Conservation (phyloP, 805 yeast species). For the Kodamaea neixiangensis region DNA sequence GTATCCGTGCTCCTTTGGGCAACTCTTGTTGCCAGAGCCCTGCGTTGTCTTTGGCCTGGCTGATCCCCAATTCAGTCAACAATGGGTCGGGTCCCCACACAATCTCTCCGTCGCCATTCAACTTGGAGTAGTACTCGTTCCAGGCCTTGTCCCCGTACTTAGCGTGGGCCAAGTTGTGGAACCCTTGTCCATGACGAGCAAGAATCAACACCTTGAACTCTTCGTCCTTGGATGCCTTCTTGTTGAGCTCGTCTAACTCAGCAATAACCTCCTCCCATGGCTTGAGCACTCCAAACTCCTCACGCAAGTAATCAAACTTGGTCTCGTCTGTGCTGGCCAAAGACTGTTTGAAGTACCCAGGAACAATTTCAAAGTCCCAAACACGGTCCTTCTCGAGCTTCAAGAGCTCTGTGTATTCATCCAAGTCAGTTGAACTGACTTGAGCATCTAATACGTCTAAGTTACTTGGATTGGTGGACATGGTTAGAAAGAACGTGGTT, state of each 20-base stretch:
- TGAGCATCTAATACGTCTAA: constrained; percentile 36
- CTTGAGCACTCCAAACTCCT: constrained; percentile 43
- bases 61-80: constrained; percentile 47
- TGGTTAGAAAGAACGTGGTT: constrained; percentile 4
- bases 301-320: constrained; percentile 42
- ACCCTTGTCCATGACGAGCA: constrained; percentile 59
- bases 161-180: constrained; percentile 48
- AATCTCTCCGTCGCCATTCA: constrained; percentile 47
- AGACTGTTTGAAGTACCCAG: constrained; percentile 48
- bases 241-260: constrained; percentile 39
- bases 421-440: constrained; percentile 21
- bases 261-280: constrained; percentile 23
- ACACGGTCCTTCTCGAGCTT: constrained; percentile 10
- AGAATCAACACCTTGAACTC: constrained; percentile 47
- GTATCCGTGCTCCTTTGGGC: constrained; percentile 30
- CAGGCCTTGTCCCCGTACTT: constrained; percentile 48
- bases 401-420: constrained; percentile 16
- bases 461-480: constrained; percentile 20
- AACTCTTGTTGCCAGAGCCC: constrained; percentile 42
- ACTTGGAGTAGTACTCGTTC: constrained; percentile 47
- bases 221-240: constrained; percentile 23
- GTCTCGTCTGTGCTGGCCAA: constrained; percentile 41
- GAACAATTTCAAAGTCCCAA: constrained; percentile 44
- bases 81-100: constrained; percentile 56
- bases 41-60: constrained; percentile 47